These are phyloP conservation scores for Eucalyptus camaldulensis DNA, from an alignment of 345 rosid species.

Conservation along the genomic window DNA sequence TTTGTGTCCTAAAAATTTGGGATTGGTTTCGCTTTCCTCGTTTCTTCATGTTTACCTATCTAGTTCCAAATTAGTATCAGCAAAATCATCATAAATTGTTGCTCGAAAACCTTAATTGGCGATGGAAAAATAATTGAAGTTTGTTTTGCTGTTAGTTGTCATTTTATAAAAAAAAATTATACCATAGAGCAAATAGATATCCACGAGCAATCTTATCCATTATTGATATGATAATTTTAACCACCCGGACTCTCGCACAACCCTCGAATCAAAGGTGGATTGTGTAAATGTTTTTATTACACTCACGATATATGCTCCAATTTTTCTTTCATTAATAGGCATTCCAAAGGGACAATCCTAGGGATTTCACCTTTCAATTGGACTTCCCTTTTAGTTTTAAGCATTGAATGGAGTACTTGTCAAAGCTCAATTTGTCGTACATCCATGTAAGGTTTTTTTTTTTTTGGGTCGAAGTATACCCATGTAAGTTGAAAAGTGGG, in stretches of 20 bases:
- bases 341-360: neutral
- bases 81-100: neutral
- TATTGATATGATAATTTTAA: neutral
- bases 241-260: fast-evolving
- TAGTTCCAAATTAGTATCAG: neutral
- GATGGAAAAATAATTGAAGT: neutral
- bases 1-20: neutral
- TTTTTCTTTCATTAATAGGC: neutral
- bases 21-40: neutral
- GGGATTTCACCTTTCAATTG: neutral
- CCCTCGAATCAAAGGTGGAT: neutral
- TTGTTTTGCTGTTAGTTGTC: neutral
- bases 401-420: neutral
- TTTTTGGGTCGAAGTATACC: neutral
- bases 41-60: neutral
- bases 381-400: neutral
- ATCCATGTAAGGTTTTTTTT: too few species aligned
- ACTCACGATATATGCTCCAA: neutral
- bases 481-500: neutral
- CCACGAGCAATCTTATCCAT: neutral
- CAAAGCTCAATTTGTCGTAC: neutral
- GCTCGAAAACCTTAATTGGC: neutral
- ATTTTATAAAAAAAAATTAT: neutral
- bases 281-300: fast-evolving
- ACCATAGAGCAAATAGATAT: neutral